Base-by-base conservation (phyloP, 495 filamentous ascomycete genomes). In the Rhizodiscina lignyota region DNA sequence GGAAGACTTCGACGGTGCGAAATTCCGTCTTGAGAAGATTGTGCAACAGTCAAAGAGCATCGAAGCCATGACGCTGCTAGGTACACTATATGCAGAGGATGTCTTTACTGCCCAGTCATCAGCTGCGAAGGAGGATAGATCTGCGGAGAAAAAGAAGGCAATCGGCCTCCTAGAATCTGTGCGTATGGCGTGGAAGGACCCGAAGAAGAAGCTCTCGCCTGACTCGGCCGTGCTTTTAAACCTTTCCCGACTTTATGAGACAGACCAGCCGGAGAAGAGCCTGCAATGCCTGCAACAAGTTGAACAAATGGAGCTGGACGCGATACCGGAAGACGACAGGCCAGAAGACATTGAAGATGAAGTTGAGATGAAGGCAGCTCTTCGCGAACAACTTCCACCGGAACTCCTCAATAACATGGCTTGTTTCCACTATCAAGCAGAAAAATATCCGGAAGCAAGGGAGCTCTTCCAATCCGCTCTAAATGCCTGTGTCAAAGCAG, bases 321-420 rank as follows among this genome's bases (percentile, higher is more conserved):
- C 75, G 29, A 63, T 89, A 37, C 64, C 74, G 2, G 65, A 78
- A 10, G 73, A 78, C 20, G 71, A 79, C 36, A 63, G 63, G 4
- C 77, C 77, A 1, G 62, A 76, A 22, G 74, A 68, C n/a, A 50
- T 60, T 0, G 69, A 77, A 4, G 73, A 77, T 16, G 51, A 53
- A 27, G 41, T 35, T 12, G 34, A 16, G 18, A 45, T 69, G 18
- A 69, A 68, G 35, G 59, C 63, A 21, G 60, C 59, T 18, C 61
- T 89, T 21, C 73, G 83, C 22, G 74, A 84, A 50, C 60, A 72
- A 39, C 61, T 96, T 0, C 79, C 85, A 3, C 84, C 91, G 1
- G 85, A 94, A 53, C 63, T 97, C 1, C 71, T 94, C 28, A 96
- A 94, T 62, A 96, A 97, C 49, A 91, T 97, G 53, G 89, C 83